These are phyloP conservation scores for Candida yuanshanica DNA, from an alignment of 805 yeast genomes.

Conservation along the genomic window DNA sequence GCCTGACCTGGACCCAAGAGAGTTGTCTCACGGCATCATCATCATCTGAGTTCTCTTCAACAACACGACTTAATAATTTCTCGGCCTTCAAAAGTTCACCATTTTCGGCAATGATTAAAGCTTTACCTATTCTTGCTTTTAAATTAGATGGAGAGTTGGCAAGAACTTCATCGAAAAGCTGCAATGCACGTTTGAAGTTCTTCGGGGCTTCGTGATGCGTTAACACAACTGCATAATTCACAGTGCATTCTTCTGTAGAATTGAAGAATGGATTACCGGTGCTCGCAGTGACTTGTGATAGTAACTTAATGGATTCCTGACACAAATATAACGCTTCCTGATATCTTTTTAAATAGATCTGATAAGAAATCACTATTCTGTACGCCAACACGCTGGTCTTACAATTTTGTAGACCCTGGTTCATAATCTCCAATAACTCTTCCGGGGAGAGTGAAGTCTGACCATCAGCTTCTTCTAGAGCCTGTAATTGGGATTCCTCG, in stretches of 20 bases:
- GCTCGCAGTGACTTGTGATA: slow-evolving; percentile 41
- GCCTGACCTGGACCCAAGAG: slow-evolving; percentile 70
- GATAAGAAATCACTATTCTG: slow-evolving; percentile 58
- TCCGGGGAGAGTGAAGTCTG: slow-evolving; percentile 35
- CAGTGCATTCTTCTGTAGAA: slow-evolving; percentile 53
- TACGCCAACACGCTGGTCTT: slow-evolving; percentile 52
- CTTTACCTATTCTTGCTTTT: slow-evolving; percentile 76
- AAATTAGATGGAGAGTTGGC: slow-evolving; percentile 38
- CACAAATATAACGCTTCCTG: slow-evolving; percentile 55
- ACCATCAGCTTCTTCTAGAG: slow-evolving; percentile 21
- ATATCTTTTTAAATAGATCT: slow-evolving; percentile 57
- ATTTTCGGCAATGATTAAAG: slow-evolving; percentile 66
- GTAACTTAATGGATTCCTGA: slow-evolving; percentile 49
- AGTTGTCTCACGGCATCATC: slow-evolving; percentile 59
- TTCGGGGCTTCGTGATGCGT: slow-evolving; percentile 89
- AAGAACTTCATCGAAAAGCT: slow-evolving; percentile 61
- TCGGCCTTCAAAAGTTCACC: slow-evolving; percentile 52
- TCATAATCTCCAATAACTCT: slow-evolving; percentile 43
- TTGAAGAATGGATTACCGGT: slow-evolving; percentile 44
- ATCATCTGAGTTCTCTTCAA: slow-evolving; percentile 44
- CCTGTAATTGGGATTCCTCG: slow-evolving; percentile 23
- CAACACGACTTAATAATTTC: slow-evolving; percentile 44
- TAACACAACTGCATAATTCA: slow-evolving; percentile 68
- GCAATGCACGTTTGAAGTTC: slow-evolving; percentile 69
- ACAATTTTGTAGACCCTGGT: slow-evolving; percentile 44